Conservation (phyloP, 2,329 filamentous ascomycete species). For the Talaromyces verruculosus region DNA sequence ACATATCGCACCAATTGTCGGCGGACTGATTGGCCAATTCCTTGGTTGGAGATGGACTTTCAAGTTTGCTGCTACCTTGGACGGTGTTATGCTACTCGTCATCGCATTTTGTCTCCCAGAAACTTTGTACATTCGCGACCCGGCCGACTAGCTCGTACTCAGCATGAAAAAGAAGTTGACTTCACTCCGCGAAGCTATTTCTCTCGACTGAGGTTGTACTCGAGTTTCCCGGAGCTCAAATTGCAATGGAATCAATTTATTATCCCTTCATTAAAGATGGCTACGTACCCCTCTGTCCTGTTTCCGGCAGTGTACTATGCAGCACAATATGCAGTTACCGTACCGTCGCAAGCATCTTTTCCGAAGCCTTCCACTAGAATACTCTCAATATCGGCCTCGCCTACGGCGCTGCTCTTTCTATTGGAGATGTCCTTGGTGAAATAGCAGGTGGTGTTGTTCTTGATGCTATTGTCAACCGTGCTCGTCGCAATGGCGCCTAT, state of each 20-base stretch:
- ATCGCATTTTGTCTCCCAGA: background rate
- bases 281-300: background rate
- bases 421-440: background rate
- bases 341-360: background rate
- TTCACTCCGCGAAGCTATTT: background rate
- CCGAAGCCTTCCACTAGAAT: background rate
- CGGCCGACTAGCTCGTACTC: background rate
- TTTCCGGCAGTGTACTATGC: background rate
- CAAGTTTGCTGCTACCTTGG: background rate
- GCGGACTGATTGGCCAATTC: background rate
- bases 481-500: background rate
- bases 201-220: background rate
- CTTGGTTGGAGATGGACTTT: background rate
- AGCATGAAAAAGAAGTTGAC: background rate
- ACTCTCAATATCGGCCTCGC: background rate
- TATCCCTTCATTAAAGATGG: background rate
- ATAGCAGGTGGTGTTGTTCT: background rate
- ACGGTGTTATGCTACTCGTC: background rate
- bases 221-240: background rate
- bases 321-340: background rate
- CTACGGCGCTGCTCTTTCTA: background rate
- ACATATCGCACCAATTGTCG: slow-evolving; percentile 9
- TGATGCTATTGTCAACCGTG: background rate
- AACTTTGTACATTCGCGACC: background rate
- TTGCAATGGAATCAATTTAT: background rate